phyloP scores from a whole-genome alignment of 345 rosid species.

The Salix dunnii region DNA sequence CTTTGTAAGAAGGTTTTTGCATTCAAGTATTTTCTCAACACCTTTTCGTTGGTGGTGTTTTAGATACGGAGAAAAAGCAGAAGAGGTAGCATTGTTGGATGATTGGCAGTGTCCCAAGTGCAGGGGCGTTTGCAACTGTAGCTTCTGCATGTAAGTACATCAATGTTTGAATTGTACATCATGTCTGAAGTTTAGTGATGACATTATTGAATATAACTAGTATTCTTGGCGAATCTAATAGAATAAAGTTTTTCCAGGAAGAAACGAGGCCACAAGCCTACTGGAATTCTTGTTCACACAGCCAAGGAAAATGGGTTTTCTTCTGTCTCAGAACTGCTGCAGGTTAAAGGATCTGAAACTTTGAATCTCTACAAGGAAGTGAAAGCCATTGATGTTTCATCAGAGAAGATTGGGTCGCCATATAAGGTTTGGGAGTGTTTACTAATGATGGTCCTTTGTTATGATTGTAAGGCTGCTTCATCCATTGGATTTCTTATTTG shows the following conservation, averaged over 20 bases:
- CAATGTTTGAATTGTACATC: conserved; percentile 5
- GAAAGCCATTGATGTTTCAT: conserved; percentile 20
- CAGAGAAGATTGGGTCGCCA: conserved; percentile 18
- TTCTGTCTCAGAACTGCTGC: conserved; percentile 65
- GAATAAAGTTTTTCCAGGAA: conserved; percentile 44
- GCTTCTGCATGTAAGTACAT: conserved; percentile 61
- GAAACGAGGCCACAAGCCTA: conserved; percentile 65
- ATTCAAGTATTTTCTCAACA: neutral
- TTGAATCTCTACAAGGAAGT: conserved; percentile 21
- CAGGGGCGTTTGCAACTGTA: conserved; percentile 79
- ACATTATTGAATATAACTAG: neutral
- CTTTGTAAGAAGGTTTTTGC: neutral
- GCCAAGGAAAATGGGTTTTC: conserved; percentile 70
- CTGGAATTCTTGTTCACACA: conserved; percentile 54
- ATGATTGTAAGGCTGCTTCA: neutral
- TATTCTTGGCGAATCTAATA: neutral
- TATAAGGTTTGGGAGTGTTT: conserved; percentile 26
- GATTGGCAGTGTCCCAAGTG: conserved; percentile 85
- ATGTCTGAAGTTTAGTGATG: neutral
- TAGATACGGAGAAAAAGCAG: conserved; percentile 75
- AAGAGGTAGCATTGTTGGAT: conserved; percentile 39
- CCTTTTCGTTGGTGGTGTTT: neutral
- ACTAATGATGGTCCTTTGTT: neutral
- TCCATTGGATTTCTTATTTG: conserved; percentile 3
- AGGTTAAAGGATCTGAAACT: conserved; percentile 39